These are phyloP conservation scores for Botrytis paeoniae DNA, from an alignment of 2,329 filamentous ascomycete genomes.

Conservation along the genomic window DNA sequence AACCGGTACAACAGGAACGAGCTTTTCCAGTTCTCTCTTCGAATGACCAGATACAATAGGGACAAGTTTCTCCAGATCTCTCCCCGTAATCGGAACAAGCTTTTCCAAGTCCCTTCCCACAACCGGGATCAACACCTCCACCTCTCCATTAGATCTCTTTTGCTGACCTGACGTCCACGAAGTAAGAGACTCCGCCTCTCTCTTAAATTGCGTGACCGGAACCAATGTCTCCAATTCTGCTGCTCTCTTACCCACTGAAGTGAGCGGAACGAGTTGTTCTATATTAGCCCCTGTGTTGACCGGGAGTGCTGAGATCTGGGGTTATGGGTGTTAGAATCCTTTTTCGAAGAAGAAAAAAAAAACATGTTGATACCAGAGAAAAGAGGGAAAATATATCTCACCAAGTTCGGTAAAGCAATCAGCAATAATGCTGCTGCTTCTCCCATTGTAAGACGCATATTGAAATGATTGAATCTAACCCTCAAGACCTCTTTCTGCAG, in stretches of 20 bases:
- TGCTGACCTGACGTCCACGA: no score
- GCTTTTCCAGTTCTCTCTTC: not conserved
- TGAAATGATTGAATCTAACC: not conserved
- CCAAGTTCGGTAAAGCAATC: constrained; percentile 2
- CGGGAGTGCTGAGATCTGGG: not conserved
- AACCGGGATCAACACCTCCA: not conserved
- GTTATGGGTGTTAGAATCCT: not conserved
- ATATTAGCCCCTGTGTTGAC: not conserved
- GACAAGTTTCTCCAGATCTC: not conserved
- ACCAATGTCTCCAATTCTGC: not conserved
- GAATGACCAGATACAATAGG: not conserved
- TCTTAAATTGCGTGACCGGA: not conserved
- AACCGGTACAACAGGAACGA: not conserved
- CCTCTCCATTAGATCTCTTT: not conserved
- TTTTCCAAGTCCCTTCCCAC: not conserved
- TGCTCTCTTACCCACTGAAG: not conserved
- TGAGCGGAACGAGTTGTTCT: not conserved
- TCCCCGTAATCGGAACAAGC: not conserved
- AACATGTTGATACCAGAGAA: not conserved
- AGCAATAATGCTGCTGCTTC: constrained; percentile 3
- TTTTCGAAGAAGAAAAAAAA: not conserved
- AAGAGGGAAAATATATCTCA: not conserved
- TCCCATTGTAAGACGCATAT: constrained; percentile 7
- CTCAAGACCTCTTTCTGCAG: not conserved
- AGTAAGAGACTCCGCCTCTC: not conserved